Base-by-base conservation (phyloP, 805 yeast species). In the Starmerella scarabaei region DNA sequence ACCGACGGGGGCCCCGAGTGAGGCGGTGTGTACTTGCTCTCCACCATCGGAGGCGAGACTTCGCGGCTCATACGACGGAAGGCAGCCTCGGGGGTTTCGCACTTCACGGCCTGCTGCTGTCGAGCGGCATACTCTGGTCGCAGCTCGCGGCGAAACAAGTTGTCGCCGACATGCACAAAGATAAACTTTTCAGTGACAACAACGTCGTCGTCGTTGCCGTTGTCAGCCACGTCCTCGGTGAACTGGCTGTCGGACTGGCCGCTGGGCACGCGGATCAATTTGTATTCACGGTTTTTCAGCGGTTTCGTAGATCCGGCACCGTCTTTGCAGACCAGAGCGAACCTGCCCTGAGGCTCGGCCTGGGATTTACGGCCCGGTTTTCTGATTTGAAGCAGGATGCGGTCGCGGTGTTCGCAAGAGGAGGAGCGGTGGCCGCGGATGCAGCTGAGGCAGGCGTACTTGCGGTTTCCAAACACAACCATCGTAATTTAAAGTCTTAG, bases 361-460 rank as follows among this genome's bases (percentile, higher is more conserved):
- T 36, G 48, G 17, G 49, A 39, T 33, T 40, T 96, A 35, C 97
- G 63, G 1, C 97, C 98, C 43, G 94, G 71, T n/a, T 82, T 73
- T 21, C 94, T 69, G 11, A 88, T 95, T 52, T 84, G 82, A 11
- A 86, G 76, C 30, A 88, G 64, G 19, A 91, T 83, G 35, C 95
- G 67, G 38, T 71, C 66, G 23, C 80, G 73, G 59, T 88, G 98
- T 39, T 72, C 73, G 59, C 98, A 88, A 40, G 78, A 74, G 1
- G 88, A 75, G 1, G 95, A 81, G 30, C 98, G 63, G 55, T 88
- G 98, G 15, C 97, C 97, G 33, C 95, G 66, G 19, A 91, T 83
- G 55, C 98, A 88, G 53, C 48, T 55, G 27, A 60, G 31, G 41
- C 61, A 49, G 28, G 53, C 56, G 27, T 49, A 49, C 21, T 53